A percentile compares a stretch with the other conserved stretches of the same genome.
phyloP scores from a whole-genome alignment of 2,329 filamentous ascomycete genomes.

The Aspergillus sp. region DNA sequence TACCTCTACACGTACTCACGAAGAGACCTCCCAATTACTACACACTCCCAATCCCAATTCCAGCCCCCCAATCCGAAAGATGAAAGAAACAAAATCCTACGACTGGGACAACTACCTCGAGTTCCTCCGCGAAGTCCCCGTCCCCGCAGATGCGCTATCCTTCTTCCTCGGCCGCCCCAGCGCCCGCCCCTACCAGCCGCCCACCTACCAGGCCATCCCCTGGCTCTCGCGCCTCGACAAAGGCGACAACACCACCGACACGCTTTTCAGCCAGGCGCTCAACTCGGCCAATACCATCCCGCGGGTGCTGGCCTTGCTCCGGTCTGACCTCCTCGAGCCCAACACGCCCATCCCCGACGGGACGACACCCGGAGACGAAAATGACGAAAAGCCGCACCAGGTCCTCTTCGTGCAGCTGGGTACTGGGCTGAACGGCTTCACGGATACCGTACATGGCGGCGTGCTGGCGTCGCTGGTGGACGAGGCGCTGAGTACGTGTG shows the following conservation, averaged over 20 bases:
- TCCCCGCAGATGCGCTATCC: background rate
- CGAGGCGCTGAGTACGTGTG: conserved; percentile 1
- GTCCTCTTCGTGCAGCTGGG: background rate
- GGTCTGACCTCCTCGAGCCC: background rate
- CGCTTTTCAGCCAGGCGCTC: background rate
- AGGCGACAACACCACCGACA: background rate
- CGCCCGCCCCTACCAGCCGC: background rate
- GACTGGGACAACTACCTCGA: conserved; percentile 1
- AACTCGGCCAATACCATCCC: background rate
- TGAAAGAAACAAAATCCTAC: background rate
- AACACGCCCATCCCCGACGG: background rate
- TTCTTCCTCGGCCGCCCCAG: background rate
- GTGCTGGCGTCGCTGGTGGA: background rate
- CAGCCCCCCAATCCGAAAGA: background rate
- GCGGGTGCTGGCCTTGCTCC: background rate
- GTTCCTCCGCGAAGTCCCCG: background rate
- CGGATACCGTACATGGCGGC: conserved; percentile 3
- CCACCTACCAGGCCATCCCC: background rate
- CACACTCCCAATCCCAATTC: background rate
- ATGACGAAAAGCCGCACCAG: background rate
- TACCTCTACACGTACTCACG: too few species aligned
- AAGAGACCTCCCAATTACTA: too few species aligned
- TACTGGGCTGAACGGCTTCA: background rate
- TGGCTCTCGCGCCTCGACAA: background rate
- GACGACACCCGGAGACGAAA: background rate